Evolutionary conservation across 129 eudicot genomes (phyloP), one percentile per base, ranked within the genome.

Genomic region (carrot (Daucus carota)): DNA sequence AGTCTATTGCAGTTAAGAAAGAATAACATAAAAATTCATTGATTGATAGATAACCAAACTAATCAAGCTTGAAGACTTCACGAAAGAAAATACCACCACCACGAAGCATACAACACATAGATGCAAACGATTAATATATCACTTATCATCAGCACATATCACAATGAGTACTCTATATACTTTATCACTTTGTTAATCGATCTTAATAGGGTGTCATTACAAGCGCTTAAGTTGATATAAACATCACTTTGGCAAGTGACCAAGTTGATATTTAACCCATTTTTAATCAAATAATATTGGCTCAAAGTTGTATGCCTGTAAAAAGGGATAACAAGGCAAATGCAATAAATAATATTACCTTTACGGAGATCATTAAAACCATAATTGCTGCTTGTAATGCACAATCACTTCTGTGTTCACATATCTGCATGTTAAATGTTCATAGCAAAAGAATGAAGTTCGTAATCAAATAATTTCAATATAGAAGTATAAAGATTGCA

Each of bases 281-380:
- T n/a, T n/a, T n/a, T 63, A 63, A 63, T 17, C 62, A 52, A 17
- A 52, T 52, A 10, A 3, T 20, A 26, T 31, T 16, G 67, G 59
- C 36, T 54, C 3, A 38, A 57, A 40, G 31, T 11, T 6, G 14
- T 24, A 11, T 46, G 54, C 50, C 24, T 13, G 13, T 24, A 32
- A 29, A 22, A 18, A 24, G 14, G 17, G 26, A 14, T 48, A 52
- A 74, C 22, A 24, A 26, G 41, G 15, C 33, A 7, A 11, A 59
- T 13, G 18, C n/a, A 59, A 52, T 38, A 54, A 66, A 33, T 17
- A 9, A 76, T 90, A n/a, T n/a, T n/a, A 92, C 98, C 96, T 92
- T 92, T 60, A 92, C 88, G 42, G 98, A 88, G 47, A 92, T 87
- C 92, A 92, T 85, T 73, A 92, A 92, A 59, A 90, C 94, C 98